These are phyloP conservation scores for Prasinococcaceae sp. DNA, from an alignment of 139 green algal genomes.

Conservation along the genomic window DNA sequence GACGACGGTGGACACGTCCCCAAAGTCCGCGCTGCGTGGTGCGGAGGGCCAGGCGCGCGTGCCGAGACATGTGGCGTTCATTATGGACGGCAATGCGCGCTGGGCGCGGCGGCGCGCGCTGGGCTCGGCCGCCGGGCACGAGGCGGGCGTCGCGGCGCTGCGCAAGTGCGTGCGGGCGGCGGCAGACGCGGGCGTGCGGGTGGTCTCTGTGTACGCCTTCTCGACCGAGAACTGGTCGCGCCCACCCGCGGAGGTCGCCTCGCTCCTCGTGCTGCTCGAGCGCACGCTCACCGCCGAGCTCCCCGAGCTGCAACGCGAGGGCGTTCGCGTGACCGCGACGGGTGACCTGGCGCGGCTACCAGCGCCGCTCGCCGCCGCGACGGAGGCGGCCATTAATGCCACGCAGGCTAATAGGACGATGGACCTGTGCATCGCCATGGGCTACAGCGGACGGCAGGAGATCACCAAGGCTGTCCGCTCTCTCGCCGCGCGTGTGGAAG, in stretches of 20 bases:
- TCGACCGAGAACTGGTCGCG: conserved; percentile 61
- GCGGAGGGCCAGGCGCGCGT: not conserved
- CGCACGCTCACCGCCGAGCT: conserved; percentile 23
- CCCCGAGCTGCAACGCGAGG: conserved; percentile 19
- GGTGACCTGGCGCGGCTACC: conserved; percentile 36
- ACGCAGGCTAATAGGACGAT: conserved; percentile 31
- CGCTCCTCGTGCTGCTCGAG: conserved; percentile 49
- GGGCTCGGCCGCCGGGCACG: conserved; percentile 29
- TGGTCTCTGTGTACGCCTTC: conserved; percentile 53
- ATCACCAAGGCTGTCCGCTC: conserved; percentile 36
- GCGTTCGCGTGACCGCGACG: conserved; percentile 43
- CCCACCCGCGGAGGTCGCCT: conserved; percentile 32
- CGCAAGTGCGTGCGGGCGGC: conserved; percentile 27
- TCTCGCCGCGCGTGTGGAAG: conserved; percentile 32
- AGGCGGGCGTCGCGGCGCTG: conserved; percentile 34
- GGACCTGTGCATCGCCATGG: conserved; percentile 37
- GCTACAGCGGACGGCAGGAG: conserved; percentile 51
- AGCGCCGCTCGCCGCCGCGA: conserved; percentile 20
- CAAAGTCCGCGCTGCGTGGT: too few species aligned
- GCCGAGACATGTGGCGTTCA: conserved; percentile 36
- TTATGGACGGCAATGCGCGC: conserved; percentile 61
- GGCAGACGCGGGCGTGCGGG: conserved; percentile 31
- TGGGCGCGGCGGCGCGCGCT: conserved; percentile 33
- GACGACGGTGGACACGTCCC: too few species aligned
- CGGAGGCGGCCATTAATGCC: conserved; percentile 30